Evolutionary conservation across 495 filamentous ascomycete genomes (phyloP), one percentile per base, ranked within the genome.

Genomic region (Aspergillus incahuasiensis): DNA sequence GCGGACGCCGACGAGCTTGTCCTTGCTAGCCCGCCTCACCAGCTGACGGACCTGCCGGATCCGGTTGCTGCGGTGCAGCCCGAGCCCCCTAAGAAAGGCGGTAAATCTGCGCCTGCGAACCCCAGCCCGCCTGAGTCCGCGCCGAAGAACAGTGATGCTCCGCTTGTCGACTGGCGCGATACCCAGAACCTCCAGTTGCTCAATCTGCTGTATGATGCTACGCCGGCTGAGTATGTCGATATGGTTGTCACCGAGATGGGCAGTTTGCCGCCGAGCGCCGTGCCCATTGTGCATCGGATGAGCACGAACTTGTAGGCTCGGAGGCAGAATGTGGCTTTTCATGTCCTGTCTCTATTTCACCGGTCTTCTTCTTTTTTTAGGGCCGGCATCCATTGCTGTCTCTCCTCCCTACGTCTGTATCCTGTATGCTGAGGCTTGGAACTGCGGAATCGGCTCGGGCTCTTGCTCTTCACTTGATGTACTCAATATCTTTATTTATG

Each of bases 241-340:
- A 88, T 91, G 73, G 86, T 97, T 21, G 82, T 97, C 21, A 96
- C 91, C 2, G 94, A 98, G 72, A 86, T 90, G 75, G 94, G 92
- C 35, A 87, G 81, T 56, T 78, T 95, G 59, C 89, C 92, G 28
- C 90, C 92, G 2, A 91, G 87, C 57, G 90, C 90, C 12, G 91
- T 96, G 16, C 71, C 75, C 1, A 73, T 78, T 58, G 75, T 78
- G 16, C 75, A 78, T 57, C 73, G 75, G 35, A 78, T 78, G 72
- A 75, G 71, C 56, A 76, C 73, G 50, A 78, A 75, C 56, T 43
- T 73, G 60, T 76, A 63, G 67, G 20, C 38, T 42, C 19, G 32
- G n/a, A n/a, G n/a, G n/a, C n/a, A n/a, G n/a, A n/a, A n/a, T 2
- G 32, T 35, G 8, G 32, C 32, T 43, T n/a, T n/a, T 44, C 4